Conservation (phyloP, 106 monocot genomes). For the Posidonia australis region DNA sequence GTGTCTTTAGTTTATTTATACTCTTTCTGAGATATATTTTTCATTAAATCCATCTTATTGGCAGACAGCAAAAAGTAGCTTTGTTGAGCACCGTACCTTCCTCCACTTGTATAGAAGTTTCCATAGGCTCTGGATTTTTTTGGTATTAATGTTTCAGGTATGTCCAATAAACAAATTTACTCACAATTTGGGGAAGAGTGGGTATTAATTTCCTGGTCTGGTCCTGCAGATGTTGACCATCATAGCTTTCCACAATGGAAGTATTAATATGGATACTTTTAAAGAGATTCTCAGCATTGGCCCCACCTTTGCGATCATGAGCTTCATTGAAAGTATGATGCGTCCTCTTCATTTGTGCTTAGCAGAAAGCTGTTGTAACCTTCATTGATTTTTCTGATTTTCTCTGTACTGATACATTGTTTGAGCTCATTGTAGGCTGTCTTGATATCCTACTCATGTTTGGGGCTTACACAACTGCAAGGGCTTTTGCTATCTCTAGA, state of each 20-base stretch:
- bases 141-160: constrained; percentile 95
- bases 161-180: not conserved
- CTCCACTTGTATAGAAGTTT: constrained; percentile 93
- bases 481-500: constrained; percentile 83
- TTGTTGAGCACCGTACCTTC: constrained; percentile 98
- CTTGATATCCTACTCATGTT: constrained; percentile 82
- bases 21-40: not conserved
- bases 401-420: not conserved
- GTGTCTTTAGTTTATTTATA: no score
- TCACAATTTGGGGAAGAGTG: not conserved
- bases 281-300: constrained; percentile 76
- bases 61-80: constrained; percentile 85
- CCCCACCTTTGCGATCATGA: constrained; percentile 74
- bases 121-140: constrained; percentile 94
- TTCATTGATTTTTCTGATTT: not conserved
- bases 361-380: not conserved
- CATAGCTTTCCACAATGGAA: constrained; percentile 66
- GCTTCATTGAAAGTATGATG: constrained; percentile 69
- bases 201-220: not conserved
- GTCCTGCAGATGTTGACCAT: constrained; percentile 56
- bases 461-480: constrained; percentile 86
- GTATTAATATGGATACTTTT: constrained; percentile 64
- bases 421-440: constrained; percentile 33
- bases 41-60: constrained; percentile 3
- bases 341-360: not conserved